Percentiles rank a stretch among this genome's conserved stretches.
Conservation (phyloP, 306 rosid species). For the Aeschynomene evenia region DNA sequence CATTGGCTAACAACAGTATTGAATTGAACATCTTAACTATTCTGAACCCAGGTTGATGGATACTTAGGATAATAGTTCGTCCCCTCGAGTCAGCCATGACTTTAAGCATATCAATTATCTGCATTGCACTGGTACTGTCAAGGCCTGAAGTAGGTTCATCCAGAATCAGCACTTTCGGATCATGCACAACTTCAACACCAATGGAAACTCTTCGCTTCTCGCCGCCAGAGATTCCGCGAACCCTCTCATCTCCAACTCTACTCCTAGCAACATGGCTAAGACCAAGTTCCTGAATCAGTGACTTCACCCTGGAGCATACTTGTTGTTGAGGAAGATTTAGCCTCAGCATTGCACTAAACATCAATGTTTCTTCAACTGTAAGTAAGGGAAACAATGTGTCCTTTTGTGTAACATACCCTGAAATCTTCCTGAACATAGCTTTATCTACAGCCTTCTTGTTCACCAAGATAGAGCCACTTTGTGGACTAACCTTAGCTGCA, state of each 20-base stretch:
- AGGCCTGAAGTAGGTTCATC: slow-evolving; percentile 90
- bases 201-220: slow-evolving; percentile 73
- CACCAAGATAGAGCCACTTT: slow-evolving; percentile 58
- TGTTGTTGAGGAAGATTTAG: slow-evolving; percentile 43
- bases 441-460: slow-evolving; percentile 52
- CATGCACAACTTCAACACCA: slow-evolving; percentile 78
- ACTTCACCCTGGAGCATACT: slow-evolving; percentile 50
- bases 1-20: slow-evolving; percentile 55
- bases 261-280: slow-evolving; percentile 51
- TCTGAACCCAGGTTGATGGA: slow-evolving; percentile 80
- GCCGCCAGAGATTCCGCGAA: slow-evolving; percentile 75
- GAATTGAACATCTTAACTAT: slow-evolving; percentile 65
- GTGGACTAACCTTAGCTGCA: slow-evolving; percentile 60
- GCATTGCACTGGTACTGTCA: slow-evolving; percentile 70
- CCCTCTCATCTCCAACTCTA: slow-evolving; percentile 63
- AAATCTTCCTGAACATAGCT: slow-evolving; percentile 56
- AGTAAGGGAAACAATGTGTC: slow-evolving; percentile 79
- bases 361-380: slow-evolving; percentile 82
- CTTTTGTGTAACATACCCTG: slow-evolving; percentile 82
- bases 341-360: slow-evolving; percentile 69
- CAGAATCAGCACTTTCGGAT: slow-evolving; percentile 64
- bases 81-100: slow-evolving; percentile 66
- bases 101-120: slow-evolving; percentile 69
- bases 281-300: slow-evolving; percentile 66
- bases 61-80: slow-evolving; percentile 59